Conservation (phyloP, 768 basidiomycete genomes). For the Daedaleopsis sinensis region DNA sequence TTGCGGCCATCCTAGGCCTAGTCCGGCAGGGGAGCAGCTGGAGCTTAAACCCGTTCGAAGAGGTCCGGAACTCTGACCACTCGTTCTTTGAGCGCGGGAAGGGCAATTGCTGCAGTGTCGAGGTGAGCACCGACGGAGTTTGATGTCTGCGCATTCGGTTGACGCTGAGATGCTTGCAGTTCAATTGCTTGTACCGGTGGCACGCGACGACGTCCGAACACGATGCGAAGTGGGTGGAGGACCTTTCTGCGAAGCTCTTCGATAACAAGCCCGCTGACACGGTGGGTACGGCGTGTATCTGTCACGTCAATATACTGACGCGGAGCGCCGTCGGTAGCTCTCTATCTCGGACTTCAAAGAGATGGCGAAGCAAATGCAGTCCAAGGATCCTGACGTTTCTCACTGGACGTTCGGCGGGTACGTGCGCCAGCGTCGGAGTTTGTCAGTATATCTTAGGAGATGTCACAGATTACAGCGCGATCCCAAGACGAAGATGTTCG, state of each 20-base stretch:
- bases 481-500: conserved; percentile 56
- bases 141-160: neutral
- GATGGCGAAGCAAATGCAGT: conserved; percentile 43
- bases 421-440: conserved; percentile 19
- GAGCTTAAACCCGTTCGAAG: conserved; percentile 80
- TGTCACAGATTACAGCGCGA: conserved; percentile 59
- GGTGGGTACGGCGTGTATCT: conserved; percentile 14
- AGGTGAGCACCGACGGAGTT: conserved; percentile 45
- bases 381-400: conserved; percentile 45
- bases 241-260: conserved; percentile 56
- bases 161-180: conserved; percentile 42
- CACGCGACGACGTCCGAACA: conserved; percentile 76
- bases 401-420: conserved; percentile 74
- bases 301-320: neutral
- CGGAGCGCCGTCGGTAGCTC: conserved; percentile 28
- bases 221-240: conserved; percentile 71
- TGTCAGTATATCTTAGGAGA: neutral
- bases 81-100: conserved; percentile 75
- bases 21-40: conserved; percentile 75
- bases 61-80: conserved; percentile 67
- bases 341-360: conserved; percentile 53
- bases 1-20: conserved; percentile 79
- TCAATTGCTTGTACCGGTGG: conserved; percentile 88
- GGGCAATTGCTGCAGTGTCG: conserved; percentile 82
- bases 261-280: conserved; percentile 50